Conservation (phyloP, 2,329 filamentous ascomycete species). For the Diaporthe vexans region DNA sequence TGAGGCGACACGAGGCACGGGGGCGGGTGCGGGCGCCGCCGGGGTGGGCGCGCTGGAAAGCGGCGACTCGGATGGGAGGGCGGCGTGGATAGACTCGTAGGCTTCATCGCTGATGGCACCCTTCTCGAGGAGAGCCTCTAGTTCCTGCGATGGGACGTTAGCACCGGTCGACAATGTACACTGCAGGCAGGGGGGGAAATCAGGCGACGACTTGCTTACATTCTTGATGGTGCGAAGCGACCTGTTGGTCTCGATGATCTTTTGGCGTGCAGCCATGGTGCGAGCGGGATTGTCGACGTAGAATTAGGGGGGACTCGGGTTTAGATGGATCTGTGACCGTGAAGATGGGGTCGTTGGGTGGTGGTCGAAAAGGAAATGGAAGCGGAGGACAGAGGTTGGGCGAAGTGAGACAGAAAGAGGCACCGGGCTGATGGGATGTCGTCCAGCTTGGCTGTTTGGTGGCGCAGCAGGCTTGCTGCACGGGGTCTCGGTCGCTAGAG, state of each 20-base stretch:
- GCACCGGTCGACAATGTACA: not conserved
- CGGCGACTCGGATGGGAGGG: slow-evolving; percentile 80
- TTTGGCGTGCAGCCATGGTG: slow-evolving; percentile 63
- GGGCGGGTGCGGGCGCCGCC: slow-evolving; percentile 48
- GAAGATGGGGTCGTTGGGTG: not conserved
- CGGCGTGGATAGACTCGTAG: slow-evolving; percentile 80
- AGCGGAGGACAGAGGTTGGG: slow-evolving; percentile 1
- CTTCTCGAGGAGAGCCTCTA: slow-evolving; percentile 89
- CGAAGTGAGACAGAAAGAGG: not conserved
- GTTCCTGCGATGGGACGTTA: slow-evolving; percentile 73
- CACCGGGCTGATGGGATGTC: slow-evolving; percentile 18
- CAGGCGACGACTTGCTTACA: slow-evolving; percentile 64
- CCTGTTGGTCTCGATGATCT: slow-evolving; percentile 80
- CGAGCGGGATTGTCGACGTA: not conserved
- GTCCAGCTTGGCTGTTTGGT: slow-evolving; percentile 18
- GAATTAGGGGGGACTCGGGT: not conserved
- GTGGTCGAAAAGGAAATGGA: not conserved
- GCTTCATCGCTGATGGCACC: slow-evolving; percentile 81
- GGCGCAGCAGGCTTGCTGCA: slow-evolving; percentile 25
- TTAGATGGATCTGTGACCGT: not conserved
- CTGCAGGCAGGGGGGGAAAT: not conserved
- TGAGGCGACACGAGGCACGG: slow-evolving; percentile 44
- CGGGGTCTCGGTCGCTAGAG: slow-evolving; percentile 12
- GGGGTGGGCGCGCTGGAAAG: slow-evolving; percentile 65
- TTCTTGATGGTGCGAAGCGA: slow-evolving; percentile 90